phyloP scores from a whole-genome alignment of 768 basidiomycete genomes.

The Rhodosporidiobolus odoratus region DNA sequence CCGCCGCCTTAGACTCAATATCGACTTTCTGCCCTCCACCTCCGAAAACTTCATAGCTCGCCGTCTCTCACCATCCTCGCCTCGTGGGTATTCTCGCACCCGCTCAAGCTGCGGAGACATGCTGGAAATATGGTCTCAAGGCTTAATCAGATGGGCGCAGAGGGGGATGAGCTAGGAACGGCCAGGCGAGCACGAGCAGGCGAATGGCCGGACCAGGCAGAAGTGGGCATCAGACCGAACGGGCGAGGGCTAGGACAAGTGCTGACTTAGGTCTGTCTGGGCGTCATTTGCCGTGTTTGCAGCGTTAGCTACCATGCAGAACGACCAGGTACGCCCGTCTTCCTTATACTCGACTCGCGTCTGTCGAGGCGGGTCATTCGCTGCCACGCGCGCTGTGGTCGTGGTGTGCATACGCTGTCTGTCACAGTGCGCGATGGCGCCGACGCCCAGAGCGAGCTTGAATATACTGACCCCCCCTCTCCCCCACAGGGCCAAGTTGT shows the following conservation, averaged over 20 bases:
- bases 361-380: background rate
- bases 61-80: background rate
- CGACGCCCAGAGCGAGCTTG: no score
- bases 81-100: background rate
- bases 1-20: background rate
- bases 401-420: no score
- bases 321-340: conserved; percentile 36
- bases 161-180: background rate
- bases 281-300: background rate
- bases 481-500: conserved; percentile 80
- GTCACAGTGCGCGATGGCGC: no score
- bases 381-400: background rate
- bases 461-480: background rate
- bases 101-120: background rate
- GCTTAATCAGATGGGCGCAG: background rate
- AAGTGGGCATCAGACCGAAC: background rate
- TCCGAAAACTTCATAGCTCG: background rate
- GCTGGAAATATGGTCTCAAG: background rate
- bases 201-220: background rate
- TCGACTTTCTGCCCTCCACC: background rate
- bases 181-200: background rate
- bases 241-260: background rate
- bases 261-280: background rate
- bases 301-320: conserved; percentile 37
- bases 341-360: background rate